A percentile compares a stretch with the other conserved stretches of the same genome.
These are phyloP conservation scores for Cladorrhinum samala DNA, from an alignment of 495 filamentous ascomycete species.

Conservation along the genomic window DNA sequence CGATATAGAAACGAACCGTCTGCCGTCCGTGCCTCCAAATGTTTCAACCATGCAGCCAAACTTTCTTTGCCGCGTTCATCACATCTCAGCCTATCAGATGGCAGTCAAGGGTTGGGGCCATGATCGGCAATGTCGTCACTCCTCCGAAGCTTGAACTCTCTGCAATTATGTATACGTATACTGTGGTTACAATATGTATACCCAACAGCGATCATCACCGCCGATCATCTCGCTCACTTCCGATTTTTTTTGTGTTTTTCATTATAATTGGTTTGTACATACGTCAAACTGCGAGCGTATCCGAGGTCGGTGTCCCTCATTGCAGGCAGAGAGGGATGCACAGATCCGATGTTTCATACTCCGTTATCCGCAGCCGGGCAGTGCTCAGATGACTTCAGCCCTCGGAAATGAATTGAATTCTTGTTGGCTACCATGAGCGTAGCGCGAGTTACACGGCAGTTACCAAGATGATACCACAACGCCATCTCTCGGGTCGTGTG, in stretches of 20 bases:
- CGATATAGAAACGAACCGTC: no score
- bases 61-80: background rate
- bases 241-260: no score
- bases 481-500: background rate
- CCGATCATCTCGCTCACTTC: no score
- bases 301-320: no score
- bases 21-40: no score
- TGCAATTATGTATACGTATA: no score
- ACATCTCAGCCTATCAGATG: background rate
- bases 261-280: no score
- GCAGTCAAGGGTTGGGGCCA: background rate
- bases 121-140: background rate
- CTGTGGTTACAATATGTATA: no score
- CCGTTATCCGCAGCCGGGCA: background rate
- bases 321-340: background rate
- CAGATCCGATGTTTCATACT: background rate
- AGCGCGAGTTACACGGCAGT: background rate
- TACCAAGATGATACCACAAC: background rate
- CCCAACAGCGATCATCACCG: no score
- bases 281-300: no score
- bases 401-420: no score
- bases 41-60: background rate
- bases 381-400: background rate
- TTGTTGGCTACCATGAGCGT: background rate
- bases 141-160: background rate